These are phyloP conservation scores for Pythium aristosporum DNA, from an alignment of 352 stramenopile genomes.

Conservation along the genomic window DNA sequence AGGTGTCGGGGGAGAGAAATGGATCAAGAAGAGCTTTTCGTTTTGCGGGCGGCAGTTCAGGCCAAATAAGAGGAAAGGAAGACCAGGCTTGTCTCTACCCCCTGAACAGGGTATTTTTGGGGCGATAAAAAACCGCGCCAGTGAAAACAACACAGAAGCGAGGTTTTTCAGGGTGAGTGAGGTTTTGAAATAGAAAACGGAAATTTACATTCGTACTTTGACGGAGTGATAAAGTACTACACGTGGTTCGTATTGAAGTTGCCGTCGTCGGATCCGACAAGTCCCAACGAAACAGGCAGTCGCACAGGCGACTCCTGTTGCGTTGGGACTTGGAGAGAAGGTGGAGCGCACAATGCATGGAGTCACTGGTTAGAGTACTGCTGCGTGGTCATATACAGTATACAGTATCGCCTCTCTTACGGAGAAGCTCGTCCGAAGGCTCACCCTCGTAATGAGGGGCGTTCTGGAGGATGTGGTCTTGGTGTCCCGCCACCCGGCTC, in stretches of 20 bases:
- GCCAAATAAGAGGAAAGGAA: no score
- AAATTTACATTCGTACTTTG: conserved; percentile 8
- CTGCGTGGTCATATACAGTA: no score
- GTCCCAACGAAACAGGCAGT: no score
- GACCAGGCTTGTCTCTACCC: background rate
- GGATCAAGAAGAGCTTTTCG: conserved; percentile 3
- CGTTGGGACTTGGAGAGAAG: no score
- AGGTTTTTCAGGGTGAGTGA: conserved; percentile 12
- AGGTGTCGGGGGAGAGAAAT: background rate
- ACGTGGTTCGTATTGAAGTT: conserved; percentile 1
- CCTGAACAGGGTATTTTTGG: conserved; percentile 11
- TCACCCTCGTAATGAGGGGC: no score
- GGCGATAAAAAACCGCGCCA: conserved; percentile 21
- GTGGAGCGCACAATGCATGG: no score
- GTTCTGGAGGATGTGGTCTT: no score
- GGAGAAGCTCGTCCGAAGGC: no score
- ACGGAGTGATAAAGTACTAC: background rate
- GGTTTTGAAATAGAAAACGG: conserved; percentile 4
- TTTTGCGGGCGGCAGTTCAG: background rate
- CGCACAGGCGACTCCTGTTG: no score
- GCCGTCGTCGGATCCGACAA: background rate
- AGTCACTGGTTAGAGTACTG: no score
- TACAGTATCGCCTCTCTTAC: no score
- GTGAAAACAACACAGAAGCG: conserved; percentile 3
- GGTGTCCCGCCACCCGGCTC: background rate